Percentiles rank a stretch among this genome's conserved stretches.
phyloP scores from a whole-genome alignment of 352 stramenopile genomes.

The Peronosclerospora sorghi region DNA sequence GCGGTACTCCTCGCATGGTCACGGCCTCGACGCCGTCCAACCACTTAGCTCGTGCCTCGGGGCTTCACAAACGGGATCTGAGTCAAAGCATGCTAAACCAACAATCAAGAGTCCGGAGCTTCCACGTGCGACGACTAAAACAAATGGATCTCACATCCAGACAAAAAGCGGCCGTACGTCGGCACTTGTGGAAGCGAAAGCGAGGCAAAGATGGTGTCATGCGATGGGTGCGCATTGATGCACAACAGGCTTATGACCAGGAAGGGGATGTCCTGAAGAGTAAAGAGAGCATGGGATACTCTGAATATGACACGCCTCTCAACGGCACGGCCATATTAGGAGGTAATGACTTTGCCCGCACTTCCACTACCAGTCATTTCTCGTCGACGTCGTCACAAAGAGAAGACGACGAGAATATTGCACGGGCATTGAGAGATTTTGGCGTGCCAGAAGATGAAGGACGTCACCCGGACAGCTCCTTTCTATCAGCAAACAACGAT shows the following conservation, averaged over 20 bases:
- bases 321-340: conserved; percentile 28
- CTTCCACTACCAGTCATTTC: conserved; percentile 20
- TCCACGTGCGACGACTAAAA: conserved; percentile 77
- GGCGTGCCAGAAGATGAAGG: conserved; percentile 33
- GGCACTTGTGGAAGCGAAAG: conserved; percentile 69
- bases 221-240: conserved; percentile 75
- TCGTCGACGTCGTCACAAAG: conserved; percentile 44
- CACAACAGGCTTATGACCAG: conserved; percentile 21
- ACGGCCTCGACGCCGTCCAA: conserved; percentile 40
- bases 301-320: conserved; percentile 36
- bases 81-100: conserved; percentile 73
- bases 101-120: conserved; percentile 69
- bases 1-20: conserved; percentile 59
- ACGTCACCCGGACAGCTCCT: conserved; percentile 24
- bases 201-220: conserved; percentile 58
- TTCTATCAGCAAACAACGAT: conserved; percentile 31
- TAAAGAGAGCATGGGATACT: conserved; percentile 28
- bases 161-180: conserved; percentile 67
- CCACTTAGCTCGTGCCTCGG: conserved; percentile 48
- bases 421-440: conserved; percentile 66
- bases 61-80: conserved; percentile 52
- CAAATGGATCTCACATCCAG: conserved; percentile 76
- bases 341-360: conserved; percentile 10
- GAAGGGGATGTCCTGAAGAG: conserved; percentile 16
- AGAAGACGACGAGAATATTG: conserved; percentile 67